phyloP scores from a whole-genome alignment of 495 filamentous ascomycete genomes.

The Daldinia grandis region DNA sequence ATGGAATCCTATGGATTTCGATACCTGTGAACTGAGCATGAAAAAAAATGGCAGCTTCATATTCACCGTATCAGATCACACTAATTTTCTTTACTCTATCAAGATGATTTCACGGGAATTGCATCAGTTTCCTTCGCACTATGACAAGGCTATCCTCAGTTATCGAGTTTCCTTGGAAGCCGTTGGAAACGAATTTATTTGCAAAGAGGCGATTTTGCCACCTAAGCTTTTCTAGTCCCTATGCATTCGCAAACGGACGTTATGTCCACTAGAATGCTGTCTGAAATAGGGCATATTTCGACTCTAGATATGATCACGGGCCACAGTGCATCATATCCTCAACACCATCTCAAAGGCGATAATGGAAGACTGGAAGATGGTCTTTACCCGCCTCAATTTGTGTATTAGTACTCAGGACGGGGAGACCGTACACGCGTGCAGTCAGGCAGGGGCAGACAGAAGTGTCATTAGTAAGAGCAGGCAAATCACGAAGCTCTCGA shows the following conservation, averaged over 20 bases:
- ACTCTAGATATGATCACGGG: conserved; percentile 22
- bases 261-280: background rate
- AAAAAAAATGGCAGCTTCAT: conserved; percentile 11
- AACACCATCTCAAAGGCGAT: background rate
- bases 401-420: conserved; percentile 18
- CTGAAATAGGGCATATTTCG: background rate
- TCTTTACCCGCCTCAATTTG: background rate
- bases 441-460: background rate
- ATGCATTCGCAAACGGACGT: conserved; percentile 1
- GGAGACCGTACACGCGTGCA: background rate
- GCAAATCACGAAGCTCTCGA: conserved; percentile 1
- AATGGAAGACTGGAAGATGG: conserved; percentile 3
- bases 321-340: conserved; percentile 23
- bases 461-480: background rate
- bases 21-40: background rate
- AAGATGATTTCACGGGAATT: background rate
- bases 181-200: background rate
- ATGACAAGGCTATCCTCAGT: background rate
- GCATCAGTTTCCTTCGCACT: background rate
- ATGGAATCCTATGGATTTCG: conserved; percentile 1
- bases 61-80: conserved; percentile 1
- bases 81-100: conserved; percentile 2
- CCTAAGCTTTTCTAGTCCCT: background rate
- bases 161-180: background rate
- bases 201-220: background rate